Conservation (phyloP, 225 moss, liverwort and hornwort species). For the Pseudoscleropodium purum region DNA sequence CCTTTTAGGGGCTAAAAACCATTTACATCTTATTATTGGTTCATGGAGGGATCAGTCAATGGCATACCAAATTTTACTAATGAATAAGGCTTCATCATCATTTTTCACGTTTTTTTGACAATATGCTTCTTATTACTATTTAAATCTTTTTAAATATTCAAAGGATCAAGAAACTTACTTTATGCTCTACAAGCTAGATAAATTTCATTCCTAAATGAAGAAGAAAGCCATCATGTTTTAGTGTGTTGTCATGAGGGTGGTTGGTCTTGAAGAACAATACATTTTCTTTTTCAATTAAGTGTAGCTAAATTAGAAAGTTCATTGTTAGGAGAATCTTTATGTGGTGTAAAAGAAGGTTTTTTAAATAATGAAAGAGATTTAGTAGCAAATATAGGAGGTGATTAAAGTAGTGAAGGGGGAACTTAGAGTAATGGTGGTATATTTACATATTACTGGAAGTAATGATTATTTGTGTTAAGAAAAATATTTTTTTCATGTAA, state of each 20-base stretch:
- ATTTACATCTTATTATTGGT: too few species aligned
- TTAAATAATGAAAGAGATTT: neutral
- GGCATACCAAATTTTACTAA: too few species aligned
- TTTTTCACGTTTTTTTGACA: neutral
- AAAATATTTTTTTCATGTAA: neutral
- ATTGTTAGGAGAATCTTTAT: neutral
- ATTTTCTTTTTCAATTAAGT: neutral
- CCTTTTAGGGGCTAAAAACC: too few species aligned
- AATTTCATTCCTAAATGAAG: accelerated
- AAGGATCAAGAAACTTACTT: neutral
- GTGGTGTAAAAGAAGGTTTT: too few species aligned
- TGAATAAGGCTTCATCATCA: neutral
- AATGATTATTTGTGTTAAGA: neutral
- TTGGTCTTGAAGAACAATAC: neutral
- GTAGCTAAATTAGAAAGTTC: neutral
- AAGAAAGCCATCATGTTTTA: neutral
- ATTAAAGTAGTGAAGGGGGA: neutral
- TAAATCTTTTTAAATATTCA: too few species aligned
- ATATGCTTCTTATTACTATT: neutral
- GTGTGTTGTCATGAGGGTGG: accelerated
- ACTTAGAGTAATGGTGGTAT: neutral
- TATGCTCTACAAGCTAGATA: neutral
- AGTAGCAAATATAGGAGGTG: neutral
- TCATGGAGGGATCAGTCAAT: accelerated
- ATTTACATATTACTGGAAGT: neutral